Evolutionary conservation across 257 asterid species (phyloP).

Genomic region (Solanum ossicruentum): DNA sequence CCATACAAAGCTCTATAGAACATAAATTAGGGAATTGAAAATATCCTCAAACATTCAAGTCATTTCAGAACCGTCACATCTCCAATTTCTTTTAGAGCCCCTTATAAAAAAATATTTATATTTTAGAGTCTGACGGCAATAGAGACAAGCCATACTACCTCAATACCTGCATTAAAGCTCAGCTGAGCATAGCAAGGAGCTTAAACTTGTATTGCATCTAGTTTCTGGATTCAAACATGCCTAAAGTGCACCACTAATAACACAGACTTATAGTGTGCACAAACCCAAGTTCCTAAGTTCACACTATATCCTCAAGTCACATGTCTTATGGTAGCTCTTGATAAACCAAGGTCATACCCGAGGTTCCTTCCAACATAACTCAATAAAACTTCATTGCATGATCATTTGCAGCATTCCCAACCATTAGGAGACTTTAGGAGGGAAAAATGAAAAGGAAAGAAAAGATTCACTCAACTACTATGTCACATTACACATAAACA

Average conservation of each 20-base stretch:
- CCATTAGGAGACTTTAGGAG: not conserved
- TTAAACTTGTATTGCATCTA: not conserved
- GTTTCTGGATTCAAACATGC: not conserved
- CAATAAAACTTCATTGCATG: not conserved
- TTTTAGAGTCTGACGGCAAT: not conserved
- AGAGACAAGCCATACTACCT: not conserved
- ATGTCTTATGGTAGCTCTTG: not conserved
- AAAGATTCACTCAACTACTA: not conserved
- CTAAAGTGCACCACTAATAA: not conserved
- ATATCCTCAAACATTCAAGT: not conserved
- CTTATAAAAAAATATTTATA: not conserved
- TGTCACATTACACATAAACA: not conserved
- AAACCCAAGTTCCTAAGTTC: not conserved
- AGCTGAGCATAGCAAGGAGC: not conserved
- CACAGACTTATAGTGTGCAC: not conserved
- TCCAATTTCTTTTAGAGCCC: not conserved
- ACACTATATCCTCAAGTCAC: not conserved
- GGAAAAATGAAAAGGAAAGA: not conserved
- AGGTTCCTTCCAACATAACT: not conserved
- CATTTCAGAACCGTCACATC: not conserved
- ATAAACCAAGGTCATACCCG: not conserved
- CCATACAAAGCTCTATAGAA: not conserved
- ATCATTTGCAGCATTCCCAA: not conserved
- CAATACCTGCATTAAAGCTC: not conserved
- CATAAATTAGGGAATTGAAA: not conserved